These are phyloP conservation scores for Hypholoma fasciculare DNA, from an alignment of 768 basidiomycete species.

Conservation along the genomic window DNA sequence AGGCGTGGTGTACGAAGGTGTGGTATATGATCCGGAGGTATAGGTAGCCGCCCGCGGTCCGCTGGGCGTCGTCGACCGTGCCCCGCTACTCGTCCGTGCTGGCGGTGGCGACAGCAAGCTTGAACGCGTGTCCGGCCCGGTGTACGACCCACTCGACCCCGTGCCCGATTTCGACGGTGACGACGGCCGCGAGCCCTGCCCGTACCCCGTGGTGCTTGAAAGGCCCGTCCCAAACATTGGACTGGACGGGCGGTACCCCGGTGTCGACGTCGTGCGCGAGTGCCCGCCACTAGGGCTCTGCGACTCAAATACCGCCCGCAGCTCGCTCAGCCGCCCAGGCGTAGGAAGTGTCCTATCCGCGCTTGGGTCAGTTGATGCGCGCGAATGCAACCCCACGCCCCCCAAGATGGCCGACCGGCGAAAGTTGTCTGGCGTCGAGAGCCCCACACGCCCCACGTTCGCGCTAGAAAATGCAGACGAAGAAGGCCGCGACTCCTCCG, in stretches of 20 bases:
- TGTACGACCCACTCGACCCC: slow-evolving; percentile 36
- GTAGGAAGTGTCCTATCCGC: slow-evolving; percentile 45
- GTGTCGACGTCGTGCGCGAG: slow-evolving; percentile 53
- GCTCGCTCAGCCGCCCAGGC: slow-evolving; percentile 62
- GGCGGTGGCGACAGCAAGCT: slow-evolving; percentile 51
- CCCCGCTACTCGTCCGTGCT: slow-evolving; percentile 32
- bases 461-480: slow-evolving; percentile 38
- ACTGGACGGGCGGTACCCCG: slow-evolving; percentile 39
- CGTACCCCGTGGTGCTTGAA: slow-evolving; percentile 31
- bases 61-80: slow-evolving; percentile 29
- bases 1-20: slow-evolving; percentile 36
- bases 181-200: slow-evolving; percentile 42
- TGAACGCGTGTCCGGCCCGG: slow-evolving; percentile 30
- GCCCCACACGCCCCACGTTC: slow-evolving; percentile 33
- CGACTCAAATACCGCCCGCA: slow-evolving; percentile 73
- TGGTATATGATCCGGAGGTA: slow-evolving; percentile 30
- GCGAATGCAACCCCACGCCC: slow-evolving; percentile 45
- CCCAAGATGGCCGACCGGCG: slow-evolving; percentile 47
- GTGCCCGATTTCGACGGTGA: slow-evolving; percentile 44
- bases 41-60: slow-evolving; percentile 26
- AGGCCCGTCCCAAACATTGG: slow-evolving; percentile 32
- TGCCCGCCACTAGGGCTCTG: slow-evolving; percentile 45
- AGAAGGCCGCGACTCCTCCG: slow-evolving; percentile 69
- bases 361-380: slow-evolving; percentile 59
- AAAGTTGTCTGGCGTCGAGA: slow-evolving; percentile 43